Base-by-base conservation (phyloP, 2,329 filamentous ascomycete species). In the Harringtonia aguacate region DNA sequence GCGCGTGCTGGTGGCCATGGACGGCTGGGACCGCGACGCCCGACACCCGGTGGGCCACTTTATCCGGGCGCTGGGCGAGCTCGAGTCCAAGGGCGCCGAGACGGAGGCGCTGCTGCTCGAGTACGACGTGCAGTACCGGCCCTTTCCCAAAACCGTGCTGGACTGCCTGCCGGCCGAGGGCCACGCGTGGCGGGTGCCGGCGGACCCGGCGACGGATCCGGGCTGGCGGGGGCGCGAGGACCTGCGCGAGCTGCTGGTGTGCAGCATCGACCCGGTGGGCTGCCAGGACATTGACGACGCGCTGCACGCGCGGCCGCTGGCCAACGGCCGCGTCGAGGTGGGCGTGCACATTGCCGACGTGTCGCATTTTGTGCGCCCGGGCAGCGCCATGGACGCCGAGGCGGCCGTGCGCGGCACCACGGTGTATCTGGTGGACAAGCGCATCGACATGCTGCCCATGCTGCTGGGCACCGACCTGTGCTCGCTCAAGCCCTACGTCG, bases 271-370 rank as follows among this genome's bases (percentile, higher is more conserved):
- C 59, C 92, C 92, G 39, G 78, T 87, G 27, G 89, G 89, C 2
- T 98, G 92, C 63, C 90, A 97, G 57, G 92, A 98, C 68, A 98
- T 98, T 46, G 92, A 98, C 56, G 94, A 98, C 63, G 92, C 92
- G 17, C 75, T 98, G 8, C 94, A 98, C 62, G 89, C 92, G 8
- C 76, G 81, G 48, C 72, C 75, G 41, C 67, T 98, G 20, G 82
- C 87, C 0, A 97, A 97, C 56, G 92, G 94, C 36, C 95, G 97
- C 61, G 89, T 81, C 52, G 87, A 97, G 62, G 88, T 98, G 10
- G 92, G 92, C 50, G 92, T 98, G 15, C 94, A 98, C 63, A 98
- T 98, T 62, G 94, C 92, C 24, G 92, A 98, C 62, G 92, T 98
- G n/a, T 97, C 92, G 10, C 85, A 98, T 65, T 98, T 98, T 58